phyloP scores from a whole-genome alignment of 2,329 filamentous ascomycete species.

The Diaporthe sp. region DNA sequence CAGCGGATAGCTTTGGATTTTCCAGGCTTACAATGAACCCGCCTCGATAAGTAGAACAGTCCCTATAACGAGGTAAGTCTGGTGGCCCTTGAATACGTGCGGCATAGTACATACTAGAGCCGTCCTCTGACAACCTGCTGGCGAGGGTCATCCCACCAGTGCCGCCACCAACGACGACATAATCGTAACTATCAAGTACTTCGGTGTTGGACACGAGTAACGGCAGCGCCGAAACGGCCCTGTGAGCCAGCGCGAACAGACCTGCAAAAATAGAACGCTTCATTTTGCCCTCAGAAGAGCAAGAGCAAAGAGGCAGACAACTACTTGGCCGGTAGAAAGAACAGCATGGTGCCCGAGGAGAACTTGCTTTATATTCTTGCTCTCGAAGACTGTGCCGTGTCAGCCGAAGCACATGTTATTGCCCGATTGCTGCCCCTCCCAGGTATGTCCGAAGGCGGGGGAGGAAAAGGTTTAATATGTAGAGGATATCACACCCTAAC shows the following conservation, averaged over 20 bases:
- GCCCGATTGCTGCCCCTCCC: neutral
- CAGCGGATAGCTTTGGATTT: no score
- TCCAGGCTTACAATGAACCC: neutral
- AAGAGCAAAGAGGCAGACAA: neutral
- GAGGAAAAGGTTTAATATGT: neutral
- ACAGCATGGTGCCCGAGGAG: neutral
- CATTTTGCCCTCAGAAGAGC: neutral
- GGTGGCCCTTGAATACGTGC: neutral
- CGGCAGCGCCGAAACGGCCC: conserved; percentile 5
- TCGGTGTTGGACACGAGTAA: conserved; percentile 16
- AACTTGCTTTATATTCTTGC: neutral
- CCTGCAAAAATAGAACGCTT: neutral
- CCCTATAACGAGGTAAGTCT: neutral
- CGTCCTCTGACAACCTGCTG: conserved; percentile 27
- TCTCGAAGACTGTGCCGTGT: no score
- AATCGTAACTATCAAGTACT: conserved; percentile 32
- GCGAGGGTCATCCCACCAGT: conserved; percentile 38
- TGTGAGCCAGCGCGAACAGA: neutral
- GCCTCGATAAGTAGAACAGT: conserved; percentile 8
- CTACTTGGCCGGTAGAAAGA: neutral
- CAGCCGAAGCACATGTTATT: neutral
- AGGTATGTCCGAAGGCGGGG: no score
- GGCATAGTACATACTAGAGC: neutral
- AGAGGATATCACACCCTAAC: no score
- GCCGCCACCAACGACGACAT: conserved; percentile 39